phyloP scores from a whole-genome alignment of 305 asterid species.

The Solanum chacoense region DNA sequence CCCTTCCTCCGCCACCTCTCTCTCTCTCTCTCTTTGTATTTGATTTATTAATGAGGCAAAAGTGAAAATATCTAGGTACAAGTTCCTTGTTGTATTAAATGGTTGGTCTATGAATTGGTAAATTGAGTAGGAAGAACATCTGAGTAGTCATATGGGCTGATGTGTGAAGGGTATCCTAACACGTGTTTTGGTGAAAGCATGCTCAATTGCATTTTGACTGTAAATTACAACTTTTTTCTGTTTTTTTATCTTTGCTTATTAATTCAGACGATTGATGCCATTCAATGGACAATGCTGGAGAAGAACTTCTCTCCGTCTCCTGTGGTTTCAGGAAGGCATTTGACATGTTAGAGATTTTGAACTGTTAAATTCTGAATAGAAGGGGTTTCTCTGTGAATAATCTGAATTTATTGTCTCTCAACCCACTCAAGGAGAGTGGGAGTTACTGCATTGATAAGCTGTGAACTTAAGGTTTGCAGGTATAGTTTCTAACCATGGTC shows the following conservation, averaged over 20 bases:
- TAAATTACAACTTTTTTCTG: background rate
- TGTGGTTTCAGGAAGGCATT: background rate
- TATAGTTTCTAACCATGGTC: background rate
- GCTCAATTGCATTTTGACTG: background rate
- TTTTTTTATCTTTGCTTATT: background rate
- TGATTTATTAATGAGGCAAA: background rate
- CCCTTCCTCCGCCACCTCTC: background rate
- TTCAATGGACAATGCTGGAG: background rate
- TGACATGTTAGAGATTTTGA: background rate
- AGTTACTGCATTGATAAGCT: background rate
- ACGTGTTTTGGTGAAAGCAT: background rate
- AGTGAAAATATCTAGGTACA: background rate
- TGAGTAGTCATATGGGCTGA: background rate
- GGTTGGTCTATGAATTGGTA: background rate
- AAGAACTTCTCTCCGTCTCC: background rate
- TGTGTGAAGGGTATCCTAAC: background rate
- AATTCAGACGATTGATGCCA: background rate
- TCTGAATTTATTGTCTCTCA: background rate
- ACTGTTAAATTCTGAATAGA: background rate
- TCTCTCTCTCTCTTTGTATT: background rate
- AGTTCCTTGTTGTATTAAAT: background rate
- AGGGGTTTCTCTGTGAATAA: background rate
- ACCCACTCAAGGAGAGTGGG: background rate
- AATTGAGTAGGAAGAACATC: background rate
- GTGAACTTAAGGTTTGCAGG: background rate